Base-by-base conservation (phyloP, 306 rosid species). In the Prosopis cineraria region DNA sequence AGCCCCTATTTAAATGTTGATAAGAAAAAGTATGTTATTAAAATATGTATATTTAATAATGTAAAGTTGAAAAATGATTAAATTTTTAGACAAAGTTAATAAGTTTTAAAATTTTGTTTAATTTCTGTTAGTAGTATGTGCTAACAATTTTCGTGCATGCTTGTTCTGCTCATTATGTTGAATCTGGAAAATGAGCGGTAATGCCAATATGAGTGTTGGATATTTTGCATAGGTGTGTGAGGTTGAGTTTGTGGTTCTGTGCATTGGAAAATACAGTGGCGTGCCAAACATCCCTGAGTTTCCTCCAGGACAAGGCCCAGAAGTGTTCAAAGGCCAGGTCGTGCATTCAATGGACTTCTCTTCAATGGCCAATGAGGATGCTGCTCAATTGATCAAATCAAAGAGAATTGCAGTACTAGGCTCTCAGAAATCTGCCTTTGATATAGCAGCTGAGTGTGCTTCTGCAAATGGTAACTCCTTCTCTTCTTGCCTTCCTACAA, bases 341-440 rank as follows among this genome's bases (percentile, higher is more conserved):
- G 44, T 88, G 77, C 91, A 90, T 36, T 84, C 92, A 36, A 84
- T 87, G 90, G 89, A 85, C 13, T 90, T 82, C 73, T 82, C 88
- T 20, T 62, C 80, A 30, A 73, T 90, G 80, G 78, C 79, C 20
- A 80, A 78, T 6, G 80, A 39, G 2, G 37, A 9, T 58, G 89
- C 83, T 50, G 85, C 79, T 55, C 50, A 88, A 72, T 37, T 90
- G 56, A 79, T 85, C 52, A 85, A 40, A 82, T 20, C 79, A 24
- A 90, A 87, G 52, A 76, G 82, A 78, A 63, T 87, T 29, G 39
- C 77, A 31, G 8, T 88, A 1, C 3, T 88, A 39, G 91, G 94
- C 45, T 87, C 91, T 22, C 44, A n/a, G 22, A 88, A 90, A 82
- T 84, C 94, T 20, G 91, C 81, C 19, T 3, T 82, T 3, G 94